Percentiles rank a stretch among this genome's conserved stretches.
phyloP scores from a whole-genome alignment of 2,329 filamentous ascomycete genomes.

The Sporothrix variecibatus region DNA sequence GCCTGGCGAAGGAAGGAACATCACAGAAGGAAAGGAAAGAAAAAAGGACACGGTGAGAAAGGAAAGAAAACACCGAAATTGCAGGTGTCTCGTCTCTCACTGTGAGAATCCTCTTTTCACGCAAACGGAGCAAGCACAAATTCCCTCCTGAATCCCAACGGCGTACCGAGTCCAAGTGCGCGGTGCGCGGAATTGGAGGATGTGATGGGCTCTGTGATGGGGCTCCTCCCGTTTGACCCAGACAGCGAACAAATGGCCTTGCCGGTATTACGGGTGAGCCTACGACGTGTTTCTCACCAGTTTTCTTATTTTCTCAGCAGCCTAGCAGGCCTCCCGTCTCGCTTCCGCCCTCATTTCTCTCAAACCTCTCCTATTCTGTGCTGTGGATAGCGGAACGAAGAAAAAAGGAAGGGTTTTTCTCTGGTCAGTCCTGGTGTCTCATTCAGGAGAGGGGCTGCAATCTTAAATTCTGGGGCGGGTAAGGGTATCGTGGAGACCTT shows the following conservation, averaged over 20 bases:
- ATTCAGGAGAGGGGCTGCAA: constrained; percentile 16
- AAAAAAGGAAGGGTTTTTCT: background rate
- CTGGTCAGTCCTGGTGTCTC: background rate
- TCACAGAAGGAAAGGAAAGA: background rate
- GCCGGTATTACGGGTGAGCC: background rate
- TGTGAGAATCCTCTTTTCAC: background rate
- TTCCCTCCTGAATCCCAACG: background rate
- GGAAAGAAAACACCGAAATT: constrained; percentile 1
- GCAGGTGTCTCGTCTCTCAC: background rate
- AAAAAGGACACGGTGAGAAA: background rate
- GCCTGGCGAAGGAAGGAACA: background rate
- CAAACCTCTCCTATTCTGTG: background rate
- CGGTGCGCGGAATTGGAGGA: background rate
- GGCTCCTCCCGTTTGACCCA: background rate
- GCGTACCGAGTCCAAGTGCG: background rate
- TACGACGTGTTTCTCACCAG: background rate
- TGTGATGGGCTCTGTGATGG: background rate
- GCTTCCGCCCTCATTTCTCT: background rate
- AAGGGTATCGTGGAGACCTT: background rate
- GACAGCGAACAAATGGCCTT: background rate
- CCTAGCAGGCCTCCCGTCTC: constrained; percentile 8
- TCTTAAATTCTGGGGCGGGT: constrained; percentile 18
- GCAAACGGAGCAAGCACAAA: background rate
- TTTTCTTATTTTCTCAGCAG: background rate
- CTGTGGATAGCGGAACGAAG: background rate